These are phyloP conservation scores for Vaucheria bursata DNA, from an alignment of 352 stramenopile genomes.

Conservation along the genomic window DNA sequence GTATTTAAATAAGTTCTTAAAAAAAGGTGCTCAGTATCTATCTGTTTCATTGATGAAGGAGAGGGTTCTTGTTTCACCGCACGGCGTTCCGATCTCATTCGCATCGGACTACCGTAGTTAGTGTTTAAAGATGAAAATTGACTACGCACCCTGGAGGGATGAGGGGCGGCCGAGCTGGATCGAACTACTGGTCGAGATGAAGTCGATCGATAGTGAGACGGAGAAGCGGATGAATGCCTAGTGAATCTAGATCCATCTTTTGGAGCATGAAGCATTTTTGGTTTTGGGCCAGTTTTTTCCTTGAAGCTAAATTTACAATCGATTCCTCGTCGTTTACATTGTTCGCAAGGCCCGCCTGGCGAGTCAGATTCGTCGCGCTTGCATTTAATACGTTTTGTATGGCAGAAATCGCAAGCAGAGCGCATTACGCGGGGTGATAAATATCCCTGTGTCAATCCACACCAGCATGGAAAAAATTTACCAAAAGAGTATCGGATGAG, in stretches of 20 bases:
- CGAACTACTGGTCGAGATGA: background rate
- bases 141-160: background rate
- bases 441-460: no score
- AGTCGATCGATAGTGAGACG: background rate
- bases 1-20: conserved; percentile 17
- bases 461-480: no score
- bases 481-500: no score
- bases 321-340: conserved; percentile 24
- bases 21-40: conserved; percentile 15
- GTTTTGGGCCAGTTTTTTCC: conserved; percentile 40
- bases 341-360: conserved; percentile 14
- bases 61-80: background rate
- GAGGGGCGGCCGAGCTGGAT: background rate
- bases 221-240: background rate
- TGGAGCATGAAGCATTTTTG: conserved; percentile 1
- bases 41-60: background rate
- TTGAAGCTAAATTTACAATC: conserved; percentile 28
- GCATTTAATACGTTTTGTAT: conserved; percentile 45
- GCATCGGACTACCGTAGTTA: background rate
- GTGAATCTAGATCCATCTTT: background rate
- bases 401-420: conserved; percentile 45
- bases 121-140: no score
- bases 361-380: conserved; percentile 16
- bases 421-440: background rate
- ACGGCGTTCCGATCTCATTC: background rate